Evolutionary conservation across 108 stramenopile species (phyloP).

Genomic region (Conticribra guillardii): DNA sequence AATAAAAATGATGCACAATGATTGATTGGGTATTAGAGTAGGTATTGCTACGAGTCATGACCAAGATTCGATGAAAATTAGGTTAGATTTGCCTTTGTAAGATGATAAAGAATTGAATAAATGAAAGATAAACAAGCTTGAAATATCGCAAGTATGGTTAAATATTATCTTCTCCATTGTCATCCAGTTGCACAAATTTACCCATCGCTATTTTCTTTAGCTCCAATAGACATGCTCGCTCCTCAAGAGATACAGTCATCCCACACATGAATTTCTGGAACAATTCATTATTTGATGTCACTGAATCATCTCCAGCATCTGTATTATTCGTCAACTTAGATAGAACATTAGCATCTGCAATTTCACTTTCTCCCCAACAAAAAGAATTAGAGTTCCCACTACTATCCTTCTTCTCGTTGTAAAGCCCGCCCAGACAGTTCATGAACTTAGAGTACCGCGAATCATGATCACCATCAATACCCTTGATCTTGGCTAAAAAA

Average conservation of each 20-base stretch:
- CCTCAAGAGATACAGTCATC: conserved; percentile 60
- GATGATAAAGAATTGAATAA: no score
- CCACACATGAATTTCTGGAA: conserved; percentile 53
- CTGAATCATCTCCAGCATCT: conserved; percentile 8
- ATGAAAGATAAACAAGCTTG: no score
- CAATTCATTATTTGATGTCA: background rate
- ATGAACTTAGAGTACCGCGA: conserved; percentile 12
- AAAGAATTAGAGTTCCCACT: no score
- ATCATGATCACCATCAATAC: conserved; percentile 5
- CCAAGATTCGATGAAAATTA: no score
- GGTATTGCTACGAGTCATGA: no score
- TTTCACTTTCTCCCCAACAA: conserved; percentile 32
- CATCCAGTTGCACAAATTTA: conserved; percentile 20
- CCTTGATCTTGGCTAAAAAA: background rate
- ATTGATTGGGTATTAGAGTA: no score
- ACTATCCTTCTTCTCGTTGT: conserved; percentile 9
- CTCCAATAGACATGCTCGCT: conserved; percentile 39
- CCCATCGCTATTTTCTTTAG: conserved; percentile 29
- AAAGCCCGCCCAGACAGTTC: conserved; percentile 12
- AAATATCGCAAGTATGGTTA: no score
- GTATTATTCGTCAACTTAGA: background rate
- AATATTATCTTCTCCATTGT: background rate
- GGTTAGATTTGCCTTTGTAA: no score
- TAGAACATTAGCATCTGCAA: conserved; percentile 12
- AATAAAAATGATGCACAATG: no score